Evolutionary conservation across 805 yeast genomes (phyloP), one percentile per base, ranked within the genome.

Genomic region (Wickerhamiella parazyma): DNA sequence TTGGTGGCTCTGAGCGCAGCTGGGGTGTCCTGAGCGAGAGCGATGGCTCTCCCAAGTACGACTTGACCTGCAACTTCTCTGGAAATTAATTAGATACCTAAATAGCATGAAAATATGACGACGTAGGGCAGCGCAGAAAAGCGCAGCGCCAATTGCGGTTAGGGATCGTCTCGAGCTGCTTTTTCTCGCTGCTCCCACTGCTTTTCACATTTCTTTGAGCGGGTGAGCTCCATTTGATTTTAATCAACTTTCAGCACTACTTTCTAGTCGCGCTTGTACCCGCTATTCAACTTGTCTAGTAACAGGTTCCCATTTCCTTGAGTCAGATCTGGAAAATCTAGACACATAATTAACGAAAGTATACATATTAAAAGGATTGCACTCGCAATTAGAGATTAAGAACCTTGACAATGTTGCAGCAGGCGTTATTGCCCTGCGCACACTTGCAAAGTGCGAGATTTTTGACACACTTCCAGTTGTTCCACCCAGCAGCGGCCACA

Each of bases 21-120:
- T 89, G 95, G 95, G 97, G 97, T 71, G 80, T 84, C 47, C 83
- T 78, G 47, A 63, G 68, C 51, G 42, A 39, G 42, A 57, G 68
- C 55, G 54, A 58, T 34, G 61, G 63, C 25, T 48, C 39, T 21
- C 56, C 61, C 41, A 62, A 62, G 53, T 62, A 53, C 48, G 47
- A 54, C 48, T 48, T 59, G 42, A 47, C 46, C 42, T 58, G 62
- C 53, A 38, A 47, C 39, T 48, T 46, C 35, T 18, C 28, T 17
- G 31, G 31, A 11, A 28, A n/a, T 16, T n/a, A 28, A 11, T 3
- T 28, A 28, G 12, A 12, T 12, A 14, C 31, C 31, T 28, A 28
- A 12, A 28, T 28, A 28, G 31, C 31, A 28, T 28, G 31, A 28
- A 28, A 28, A 6, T n/a, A 12, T 28, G 35, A 33, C n/a, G n/a